Percentiles rank a stretch among this genome's conserved stretches.
phyloP scores from a whole-genome alignment of 495 filamentous ascomycete genomes.

The Lasiosphaeria ovina region DNA sequence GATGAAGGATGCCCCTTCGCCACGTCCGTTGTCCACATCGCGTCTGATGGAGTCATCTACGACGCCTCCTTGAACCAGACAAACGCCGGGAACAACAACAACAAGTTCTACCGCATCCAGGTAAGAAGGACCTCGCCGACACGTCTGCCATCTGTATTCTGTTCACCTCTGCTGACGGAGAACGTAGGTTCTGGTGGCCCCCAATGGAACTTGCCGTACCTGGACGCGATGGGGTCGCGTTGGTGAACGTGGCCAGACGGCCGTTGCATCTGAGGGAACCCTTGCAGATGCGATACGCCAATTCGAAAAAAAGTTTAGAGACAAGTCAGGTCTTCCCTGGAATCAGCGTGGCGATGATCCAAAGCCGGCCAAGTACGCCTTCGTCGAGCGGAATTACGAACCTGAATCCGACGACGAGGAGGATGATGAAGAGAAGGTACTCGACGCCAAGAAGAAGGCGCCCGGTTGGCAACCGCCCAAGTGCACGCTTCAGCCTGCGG shows the following conservation, averaged over 20 bases:
- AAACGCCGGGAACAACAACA: slow-evolving; percentile 59
- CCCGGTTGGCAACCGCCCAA: slow-evolving; percentile 36
- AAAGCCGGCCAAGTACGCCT: slow-evolving; percentile 69
- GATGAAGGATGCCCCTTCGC: slow-evolving; percentile 39
- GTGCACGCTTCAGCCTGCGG: slow-evolving; percentile 54
- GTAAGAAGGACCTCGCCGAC: slow-evolving; percentile 25
- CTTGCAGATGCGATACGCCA: slow-evolving; percentile 47
- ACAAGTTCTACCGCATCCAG: slow-evolving; percentile 73
- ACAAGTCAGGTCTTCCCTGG: slow-evolving; percentile 73
- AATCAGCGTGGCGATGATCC: slow-evolving; percentile 56
- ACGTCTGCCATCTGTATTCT: slow-evolving; percentile 11
- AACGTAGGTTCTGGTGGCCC: slow-evolving; percentile 35
- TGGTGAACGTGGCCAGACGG: slow-evolving; percentile 65
- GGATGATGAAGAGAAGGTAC: slow-evolving; percentile 37
- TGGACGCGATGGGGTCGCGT: slow-evolving; percentile 81
- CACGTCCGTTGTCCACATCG: slow-evolving; percentile 61
- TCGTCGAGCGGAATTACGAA: slow-evolving; percentile 67
- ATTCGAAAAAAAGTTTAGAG: slow-evolving; percentile 75
- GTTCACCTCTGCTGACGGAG: not conserved
- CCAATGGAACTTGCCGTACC: slow-evolving; percentile 39
- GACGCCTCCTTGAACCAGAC: slow-evolving; percentile 63
- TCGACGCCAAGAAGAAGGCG: slow-evolving; percentile 35
- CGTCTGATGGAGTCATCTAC: slow-evolving; percentile 58
- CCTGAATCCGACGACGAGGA: slow-evolving; percentile 64
- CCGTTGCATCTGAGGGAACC: slow-evolving; percentile 40